Percentiles rank a stretch among this genome's conserved stretches.
Conservation (phyloP, 371 early-diverging fungal species). For the Phascolomyces articulosus region DNA sequence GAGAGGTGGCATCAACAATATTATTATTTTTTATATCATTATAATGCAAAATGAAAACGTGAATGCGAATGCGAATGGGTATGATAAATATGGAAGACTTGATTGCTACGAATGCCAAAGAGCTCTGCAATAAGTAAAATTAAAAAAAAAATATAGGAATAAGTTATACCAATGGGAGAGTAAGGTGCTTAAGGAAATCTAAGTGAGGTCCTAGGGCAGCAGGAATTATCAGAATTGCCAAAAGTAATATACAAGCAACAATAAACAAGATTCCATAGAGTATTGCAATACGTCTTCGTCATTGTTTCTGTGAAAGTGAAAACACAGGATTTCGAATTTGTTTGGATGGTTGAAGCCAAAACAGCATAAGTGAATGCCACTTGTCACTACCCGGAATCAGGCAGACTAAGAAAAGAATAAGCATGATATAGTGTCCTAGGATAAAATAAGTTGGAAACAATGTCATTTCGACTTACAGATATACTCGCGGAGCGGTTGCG, state of each 20-base stretch:
- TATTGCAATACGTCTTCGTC: slow-evolving; percentile 61
- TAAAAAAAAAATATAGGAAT: background rate
- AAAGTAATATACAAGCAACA: slow-evolving; percentile 57
- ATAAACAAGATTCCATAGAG: slow-evolving; percentile 69
- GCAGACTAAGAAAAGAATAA: slow-evolving; percentile 66
- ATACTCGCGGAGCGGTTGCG: slow-evolving; percentile 78
- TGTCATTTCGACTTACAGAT: slow-evolving; percentile 88
- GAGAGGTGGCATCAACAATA: too few relatives aligned
- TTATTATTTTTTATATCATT: too few relatives aligned
- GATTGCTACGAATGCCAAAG: too few relatives aligned
- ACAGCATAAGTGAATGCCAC: slow-evolving; percentile 81
- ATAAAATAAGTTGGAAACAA: slow-evolving; percentile 83
- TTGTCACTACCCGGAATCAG: slow-evolving; percentile 76
- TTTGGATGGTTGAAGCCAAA: slow-evolving; percentile 78
- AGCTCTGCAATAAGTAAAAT: background rate
- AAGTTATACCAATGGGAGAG: background rate
- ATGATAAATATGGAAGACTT: too few relatives aligned
- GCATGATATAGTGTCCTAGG: slow-evolving; percentile 71
- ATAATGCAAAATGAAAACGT: too few relatives aligned
- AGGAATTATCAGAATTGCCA: slow-evolving; percentile 63
- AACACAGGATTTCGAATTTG: slow-evolving; percentile 79
- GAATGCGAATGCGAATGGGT: too few relatives aligned
- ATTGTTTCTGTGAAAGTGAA: slow-evolving; percentile 61
- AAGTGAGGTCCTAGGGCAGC: slow-evolving; percentile 44
- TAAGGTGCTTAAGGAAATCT: slow-evolving; percentile 6